Evolutionary conservation across 805 yeast genomes (phyloP), one percentile per base, ranked within the genome.

Genomic region (Candida lessepsii): DNA sequence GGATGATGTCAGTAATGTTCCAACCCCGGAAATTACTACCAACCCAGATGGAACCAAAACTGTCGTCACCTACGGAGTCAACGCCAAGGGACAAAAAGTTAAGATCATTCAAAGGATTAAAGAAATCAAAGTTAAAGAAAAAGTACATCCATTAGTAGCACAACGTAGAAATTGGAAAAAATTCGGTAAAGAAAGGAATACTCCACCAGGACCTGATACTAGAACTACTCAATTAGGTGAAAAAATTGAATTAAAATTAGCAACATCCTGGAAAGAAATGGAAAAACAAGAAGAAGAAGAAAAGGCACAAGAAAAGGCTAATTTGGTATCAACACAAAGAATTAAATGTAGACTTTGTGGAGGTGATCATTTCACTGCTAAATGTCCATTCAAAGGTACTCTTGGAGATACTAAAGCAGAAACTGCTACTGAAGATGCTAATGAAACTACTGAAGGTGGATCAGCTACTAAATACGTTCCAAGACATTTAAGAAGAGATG

Each of bases 371-470:
- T 86, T 82, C 77, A 86, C 97, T 29, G 71, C 88, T 63, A 83
- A 84, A 70, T 93, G 99, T 85, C 99, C 99, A 48, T 88, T 80
- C 78, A 90, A 86, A 71, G 95, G 84, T 55, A 85, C 93, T 27
- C 72, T 91, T 61, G 71, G 74, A 19, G 73, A 70, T 26, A 64
- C 69, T 24, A 52, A 69, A 34, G 71, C 72, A 39, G 64, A 69
- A 27, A 68, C 73, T 25, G 71, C 76, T 7, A 52, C 61, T 23
- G 51, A 61, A 7, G 60, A 60, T 23, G 52, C 54, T 18, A 35
- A 29, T 14, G 28, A 33, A 15, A 16, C 23, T 14, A 21, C 31
- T 20, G 28, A 20, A 13, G 46, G 54, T 28, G 63, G 52, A 20
- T 44, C 53, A 26, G 60, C 66, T 33, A 17, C 30, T 31, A 68